A percentile compares a stretch with the other conserved stretches of the same genome.
phyloP scores from a whole-genome alignment of 2,329 filamentous ascomycete genomes.

The Arthrinium phaeospermum region DNA sequence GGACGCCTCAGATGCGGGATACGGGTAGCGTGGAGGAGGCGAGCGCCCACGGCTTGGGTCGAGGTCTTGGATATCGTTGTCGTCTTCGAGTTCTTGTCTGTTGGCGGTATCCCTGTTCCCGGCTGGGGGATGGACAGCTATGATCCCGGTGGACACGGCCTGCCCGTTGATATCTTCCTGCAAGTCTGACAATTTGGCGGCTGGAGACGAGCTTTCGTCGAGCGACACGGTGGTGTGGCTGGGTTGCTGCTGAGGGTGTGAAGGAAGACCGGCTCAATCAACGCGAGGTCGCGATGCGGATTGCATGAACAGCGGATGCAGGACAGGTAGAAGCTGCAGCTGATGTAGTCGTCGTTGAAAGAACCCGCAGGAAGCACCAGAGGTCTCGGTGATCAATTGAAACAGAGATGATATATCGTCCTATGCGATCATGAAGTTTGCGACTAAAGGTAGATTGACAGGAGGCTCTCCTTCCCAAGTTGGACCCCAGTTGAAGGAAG shows the following conservation, averaged over 20 bases:
- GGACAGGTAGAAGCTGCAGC: neutral
- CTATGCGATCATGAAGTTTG: conserved; percentile 16
- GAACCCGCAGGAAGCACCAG: neutral
- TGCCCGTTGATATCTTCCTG: conserved; percentile 51
- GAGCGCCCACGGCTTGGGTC: conserved; percentile 48
- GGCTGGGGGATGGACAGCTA: conserved; percentile 33
- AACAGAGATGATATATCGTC: conserved; percentile 8
- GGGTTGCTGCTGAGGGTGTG: neutral
- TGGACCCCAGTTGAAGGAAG: conserved; percentile 7
- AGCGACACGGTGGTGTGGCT: conserved; percentile 8
- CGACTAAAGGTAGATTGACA: conserved; percentile 5
- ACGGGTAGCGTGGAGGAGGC: conserved; percentile 67
- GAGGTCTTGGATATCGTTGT: conserved; percentile 40
- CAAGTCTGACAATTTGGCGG: conserved; percentile 56
- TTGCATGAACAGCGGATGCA: neutral
- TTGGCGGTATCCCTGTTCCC: conserved; percentile 14
- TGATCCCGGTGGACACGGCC: conserved; percentile 49
- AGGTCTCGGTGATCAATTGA: neutral
- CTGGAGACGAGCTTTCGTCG: conserved; percentile 26
- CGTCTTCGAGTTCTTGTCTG: conserved; percentile 29
- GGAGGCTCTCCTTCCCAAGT: conserved; percentile 13
- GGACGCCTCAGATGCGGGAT: conserved; percentile 61
- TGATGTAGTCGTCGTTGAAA: neutral
- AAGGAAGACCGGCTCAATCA: conserved; percentile 1
- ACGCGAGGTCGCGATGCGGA: neutral